Evolutionary conservation across 169 alveolate species (phyloP).

Genomic region (Eimeria nieschulzi): DNA sequence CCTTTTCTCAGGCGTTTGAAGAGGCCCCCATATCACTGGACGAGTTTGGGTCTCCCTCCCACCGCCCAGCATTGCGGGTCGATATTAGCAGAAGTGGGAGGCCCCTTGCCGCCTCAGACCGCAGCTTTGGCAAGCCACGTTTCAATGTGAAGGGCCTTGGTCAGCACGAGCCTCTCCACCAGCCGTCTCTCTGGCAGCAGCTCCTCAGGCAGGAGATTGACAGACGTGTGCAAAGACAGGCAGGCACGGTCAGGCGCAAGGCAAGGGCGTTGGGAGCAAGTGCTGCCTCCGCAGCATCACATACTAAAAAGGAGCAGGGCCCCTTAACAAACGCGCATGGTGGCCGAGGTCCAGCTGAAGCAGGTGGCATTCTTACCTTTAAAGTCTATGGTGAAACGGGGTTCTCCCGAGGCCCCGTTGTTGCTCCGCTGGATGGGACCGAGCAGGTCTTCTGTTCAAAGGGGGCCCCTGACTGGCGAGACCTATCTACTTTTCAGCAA

Average conservation of each 20-base stretch:
- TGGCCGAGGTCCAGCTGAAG: neutral
- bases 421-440: neutral
- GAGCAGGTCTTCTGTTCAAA: neutral
- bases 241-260: neutral
- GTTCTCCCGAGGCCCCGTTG: neutral
- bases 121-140: slow-evolving; percentile 13
- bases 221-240: slow-evolving; percentile 16
- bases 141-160: slow-evolving; percentile 35
- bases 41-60: slow-evolving; percentile 44
- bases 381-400: neutral
- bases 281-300: neutral
- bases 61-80: neutral
- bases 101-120: neutral
- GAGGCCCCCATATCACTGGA: slow-evolving; percentile 33
- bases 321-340: neutral
- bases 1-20: slow-evolving; percentile 5
- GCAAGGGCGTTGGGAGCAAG: neutral
- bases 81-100: neutral
- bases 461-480: slow-evolving; percentile 13
- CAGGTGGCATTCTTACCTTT: neutral
- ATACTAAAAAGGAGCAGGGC: neutral
- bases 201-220: slow-evolving; percentile 60
- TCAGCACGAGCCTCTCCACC: slow-evolving; percentile 41
- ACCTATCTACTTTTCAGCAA: neutral
- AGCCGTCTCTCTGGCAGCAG: slow-evolving; percentile 71